Evolutionary conservation across 2,329 filamentous ascomycete genomes (phyloP).

Genomic region (Monosporascus sp.): DNA sequence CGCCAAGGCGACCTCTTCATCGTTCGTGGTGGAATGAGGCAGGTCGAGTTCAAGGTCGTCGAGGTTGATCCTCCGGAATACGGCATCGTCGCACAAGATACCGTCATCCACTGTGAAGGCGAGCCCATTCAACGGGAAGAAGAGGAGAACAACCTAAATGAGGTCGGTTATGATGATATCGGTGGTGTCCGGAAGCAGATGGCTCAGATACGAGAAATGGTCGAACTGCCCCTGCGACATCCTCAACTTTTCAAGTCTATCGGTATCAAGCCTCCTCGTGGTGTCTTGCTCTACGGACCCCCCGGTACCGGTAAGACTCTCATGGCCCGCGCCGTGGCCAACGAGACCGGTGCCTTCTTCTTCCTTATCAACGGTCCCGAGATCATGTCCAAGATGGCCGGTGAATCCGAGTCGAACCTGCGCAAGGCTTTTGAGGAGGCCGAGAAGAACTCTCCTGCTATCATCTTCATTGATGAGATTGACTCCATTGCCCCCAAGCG

Average conservation of each 20-base stretch:
- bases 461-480: constrained; percentile 99
- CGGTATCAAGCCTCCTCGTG: constrained; percentile 97
- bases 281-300: constrained; percentile 93
- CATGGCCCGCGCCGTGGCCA: constrained; percentile 97
- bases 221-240: constrained; percentile 92
- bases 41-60: constrained; percentile 99
- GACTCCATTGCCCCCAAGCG: constrained; percentile 99
- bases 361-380: constrained; percentile 99
- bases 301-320: constrained; percentile 99
- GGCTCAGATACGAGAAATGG: constrained; percentile 98
- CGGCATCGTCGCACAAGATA: constrained; percentile 97
- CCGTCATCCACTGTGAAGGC: constrained; percentile 97
- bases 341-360: constrained; percentile 98
- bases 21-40: constrained; percentile 94
- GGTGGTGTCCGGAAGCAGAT: constrained; percentile 99
- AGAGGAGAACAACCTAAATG: constrained; percentile 98
- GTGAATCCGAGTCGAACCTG: constrained; percentile 97
- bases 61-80: constrained; percentile 98
- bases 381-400: constrained; percentile 99
- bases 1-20: constrained; percentile 98
- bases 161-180: constrained; percentile 98
- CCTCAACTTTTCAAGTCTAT: constrained; percentile 99
- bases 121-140: constrained; percentile 95
- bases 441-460: constrained; percentile 98
- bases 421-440: constrained; percentile 99